Evolutionary conservation across 306 rosid genomes (phyloP), one percentile per base, ranked within the genome.

Genomic region (Gastrolobium villosum): DNA sequence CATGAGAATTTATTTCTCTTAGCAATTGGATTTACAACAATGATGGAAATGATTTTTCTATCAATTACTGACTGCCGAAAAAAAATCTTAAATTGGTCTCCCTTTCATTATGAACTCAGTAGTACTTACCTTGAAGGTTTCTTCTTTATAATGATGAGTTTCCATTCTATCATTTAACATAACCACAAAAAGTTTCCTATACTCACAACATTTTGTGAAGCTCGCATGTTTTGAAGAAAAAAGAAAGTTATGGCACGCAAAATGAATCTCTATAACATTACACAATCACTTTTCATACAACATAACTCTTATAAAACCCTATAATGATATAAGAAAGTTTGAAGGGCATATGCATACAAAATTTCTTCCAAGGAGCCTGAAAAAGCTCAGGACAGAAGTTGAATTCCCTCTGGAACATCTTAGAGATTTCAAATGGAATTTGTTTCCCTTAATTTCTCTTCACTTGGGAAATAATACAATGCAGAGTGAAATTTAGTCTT

Each of bases 271-370:
- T n/a, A n/a, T n/a, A n/a, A n/a, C n/a, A n/a, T n/a, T n/a, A n/a
- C n/a, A n/a, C n/a, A n/a, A n/a, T n/a, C n/a, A n/a, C n/a, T n/a
- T n/a, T n/a, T n/a, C n/a, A n/a, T n/a, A n/a, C n/a, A n/a, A n/a
- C n/a, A n/a, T n/a, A n/a, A n/a, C n/a, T n/a, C n/a, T n/a, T n/a
- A n/a, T n/a, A n/a, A n/a, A n/a, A n/a, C n/a, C n/a, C n/a, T 13
- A 26, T 60, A 36, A 9, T 37, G 32, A 52, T 9, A 15, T 52
- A 67, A 36, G 41, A 56, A 13, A 72, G 40, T 32, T 32, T 74
- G 9, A 32, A 45, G 28, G 77, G n/a, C 11, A 71, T 36, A 71
- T 36, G 49, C 10, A 20, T 41, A 9, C 43, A 65, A 65, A 41
- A 2, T 40, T 41, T 65, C 20, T 65, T 6, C 34, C 35, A 41